A percentile compares a stretch with the other conserved stretches of the same genome.
phyloP scores from a whole-genome alignment of 176 grass and related monocot genomes.

The Elymus sibiricus region DNA sequence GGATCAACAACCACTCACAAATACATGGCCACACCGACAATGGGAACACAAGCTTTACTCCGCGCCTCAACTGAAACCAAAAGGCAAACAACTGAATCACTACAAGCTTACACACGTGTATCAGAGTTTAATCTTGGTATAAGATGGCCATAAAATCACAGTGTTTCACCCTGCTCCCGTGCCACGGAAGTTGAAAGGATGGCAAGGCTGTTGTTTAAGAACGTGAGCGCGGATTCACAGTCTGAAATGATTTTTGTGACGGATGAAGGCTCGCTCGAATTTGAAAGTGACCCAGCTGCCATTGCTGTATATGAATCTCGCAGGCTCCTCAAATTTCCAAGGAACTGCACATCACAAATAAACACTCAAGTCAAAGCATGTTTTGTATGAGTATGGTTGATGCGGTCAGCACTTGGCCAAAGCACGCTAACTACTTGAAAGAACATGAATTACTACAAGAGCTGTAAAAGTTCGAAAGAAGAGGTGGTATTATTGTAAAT shows the following conservation, averaged over 20 bases:
- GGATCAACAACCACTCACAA: neutral
- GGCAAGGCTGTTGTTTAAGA: slow-evolving; percentile 86
- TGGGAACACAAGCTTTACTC: neutral
- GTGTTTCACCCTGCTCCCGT: slow-evolving; percentile 64
- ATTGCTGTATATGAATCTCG: slow-evolving; percentile 86
- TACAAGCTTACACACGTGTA: slow-evolving; percentile 6
- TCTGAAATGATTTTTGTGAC: slow-evolving; percentile 90
- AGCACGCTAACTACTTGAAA: neutral
- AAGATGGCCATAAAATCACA: slow-evolving; percentile 29
- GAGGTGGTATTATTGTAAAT: neutral
- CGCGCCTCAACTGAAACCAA: neutral
- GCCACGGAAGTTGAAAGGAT: slow-evolving; percentile 95
- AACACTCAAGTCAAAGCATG: slow-evolving; percentile 20
- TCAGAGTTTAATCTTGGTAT: neutral
- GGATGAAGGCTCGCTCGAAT: slow-evolving; percentile 75
- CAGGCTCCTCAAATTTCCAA: slow-evolving; percentile 85
- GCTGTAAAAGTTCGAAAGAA: neutral
- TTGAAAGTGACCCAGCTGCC: slow-evolving; percentile 66
- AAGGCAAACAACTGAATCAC: neutral
- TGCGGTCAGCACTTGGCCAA: neutral
- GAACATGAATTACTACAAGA: neutral
- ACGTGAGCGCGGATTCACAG: slow-evolving; percentile 90
- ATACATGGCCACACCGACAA: neutral
- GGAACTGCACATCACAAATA: slow-evolving; percentile 57
- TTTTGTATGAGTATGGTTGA: neutral